These are phyloP conservation scores for Mycotypha africana DNA, from an alignment of 371 early-diverging fungal genomes.

Conservation along the genomic window DNA sequence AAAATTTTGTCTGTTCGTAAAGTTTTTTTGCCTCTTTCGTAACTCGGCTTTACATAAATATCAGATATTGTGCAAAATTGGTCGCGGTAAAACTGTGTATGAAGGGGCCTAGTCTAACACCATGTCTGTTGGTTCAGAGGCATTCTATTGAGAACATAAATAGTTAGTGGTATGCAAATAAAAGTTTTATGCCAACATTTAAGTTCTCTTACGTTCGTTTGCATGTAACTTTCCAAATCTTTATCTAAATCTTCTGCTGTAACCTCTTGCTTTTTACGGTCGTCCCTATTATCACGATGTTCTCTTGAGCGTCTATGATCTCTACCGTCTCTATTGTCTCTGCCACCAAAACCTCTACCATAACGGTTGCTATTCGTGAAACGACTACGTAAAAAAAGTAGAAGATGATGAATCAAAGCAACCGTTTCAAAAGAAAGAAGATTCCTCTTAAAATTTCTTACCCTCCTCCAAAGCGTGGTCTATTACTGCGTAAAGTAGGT, in stretches of 20 bases:
- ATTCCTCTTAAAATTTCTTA: not conserved
- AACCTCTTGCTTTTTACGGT: not conserved
- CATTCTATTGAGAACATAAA: too few species aligned
- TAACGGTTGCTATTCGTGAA: not conserved
- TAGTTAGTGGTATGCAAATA: too few species aligned
- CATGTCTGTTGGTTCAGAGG: too few species aligned
- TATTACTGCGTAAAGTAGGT: not conserved
- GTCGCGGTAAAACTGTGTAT: too few species aligned
- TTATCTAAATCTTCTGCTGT: constrained; percentile 29
- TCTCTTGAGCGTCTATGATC: too few species aligned
- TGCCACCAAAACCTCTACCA: constrained; percentile 1
- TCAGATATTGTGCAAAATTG: too few species aligned
- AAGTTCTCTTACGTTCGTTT: constrained; percentile 15
- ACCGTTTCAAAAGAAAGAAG: too few species aligned
- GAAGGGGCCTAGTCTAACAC: too few species aligned
- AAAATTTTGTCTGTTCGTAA: too few species aligned
- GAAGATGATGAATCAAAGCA: not conserved
- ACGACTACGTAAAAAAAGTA: not conserved
- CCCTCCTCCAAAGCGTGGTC: not conserved
- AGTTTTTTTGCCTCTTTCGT: too few species aligned
- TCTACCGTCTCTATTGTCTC: constrained; percentile 2
- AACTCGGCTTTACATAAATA: too few species aligned
- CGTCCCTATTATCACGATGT: not conserved
- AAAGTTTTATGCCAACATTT: too few species aligned
- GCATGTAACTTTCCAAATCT: constrained; percentile 45